A percentile compares a stretch with the other conserved stretches of the same genome.
Evolutionary conservation across 2,329 filamentous ascomycete species (phyloP).

Genomic region (Botrytis medusae): DNA sequence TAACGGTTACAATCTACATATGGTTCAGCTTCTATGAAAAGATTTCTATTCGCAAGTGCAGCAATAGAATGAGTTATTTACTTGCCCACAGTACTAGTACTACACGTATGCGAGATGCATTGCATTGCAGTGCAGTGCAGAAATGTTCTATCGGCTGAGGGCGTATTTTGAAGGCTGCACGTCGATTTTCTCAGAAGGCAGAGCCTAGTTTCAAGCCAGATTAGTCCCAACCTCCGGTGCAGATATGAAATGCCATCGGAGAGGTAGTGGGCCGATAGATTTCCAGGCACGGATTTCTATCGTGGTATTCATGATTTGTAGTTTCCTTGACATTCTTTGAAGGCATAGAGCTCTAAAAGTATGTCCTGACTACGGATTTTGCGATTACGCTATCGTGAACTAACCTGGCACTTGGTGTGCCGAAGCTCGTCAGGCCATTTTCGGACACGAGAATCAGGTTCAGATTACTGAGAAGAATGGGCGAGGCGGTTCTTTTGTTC

Average conservation of each 20-base stretch:
- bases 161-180: not conserved
- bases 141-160: not conserved
- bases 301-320: not conserved
- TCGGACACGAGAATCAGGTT: not conserved
- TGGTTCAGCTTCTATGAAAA: not conserved
- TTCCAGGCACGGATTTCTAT: not conserved
- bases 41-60: not conserved
- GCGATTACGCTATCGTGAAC: not conserved
- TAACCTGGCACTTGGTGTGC: not conserved
- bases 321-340: not conserved
- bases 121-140: not conserved
- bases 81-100: not conserved
- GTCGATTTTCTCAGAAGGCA: not conserved
- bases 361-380: not conserved
- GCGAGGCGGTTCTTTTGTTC: not conserved
- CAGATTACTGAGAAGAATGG: not conserved
- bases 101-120: not conserved
- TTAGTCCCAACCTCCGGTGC: not conserved
- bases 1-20: not conserved
- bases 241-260: not conserved
- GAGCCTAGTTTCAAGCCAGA: not conserved
- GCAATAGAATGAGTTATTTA: not conserved
- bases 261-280: not conserved
- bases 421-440: constrained; percentile 15
- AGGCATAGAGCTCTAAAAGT: not conserved